These are phyloP conservation scores for Vitis labrusca DNA, from an alignment of 164 flowering plant genomes.

Conservation along the genomic window DNA sequence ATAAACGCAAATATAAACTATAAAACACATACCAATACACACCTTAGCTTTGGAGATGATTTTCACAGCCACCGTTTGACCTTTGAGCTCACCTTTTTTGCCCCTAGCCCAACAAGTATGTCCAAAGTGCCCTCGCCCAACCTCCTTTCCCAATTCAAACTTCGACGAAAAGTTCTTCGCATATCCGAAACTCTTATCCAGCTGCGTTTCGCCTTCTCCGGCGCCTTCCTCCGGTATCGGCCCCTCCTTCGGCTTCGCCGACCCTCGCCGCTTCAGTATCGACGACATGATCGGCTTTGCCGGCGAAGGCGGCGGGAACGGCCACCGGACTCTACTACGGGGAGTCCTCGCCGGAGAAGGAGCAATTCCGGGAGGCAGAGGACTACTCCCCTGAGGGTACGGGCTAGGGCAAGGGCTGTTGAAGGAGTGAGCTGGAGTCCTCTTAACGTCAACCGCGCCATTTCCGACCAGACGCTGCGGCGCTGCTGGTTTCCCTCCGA, in stretches of 20 bases:
- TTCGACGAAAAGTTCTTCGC: slow-evolving; percentile 43
- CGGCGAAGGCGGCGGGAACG: slow-evolving; percentile 75
- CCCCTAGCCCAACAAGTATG: slow-evolving; percentile 69
- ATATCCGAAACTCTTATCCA: slow-evolving; percentile 69
- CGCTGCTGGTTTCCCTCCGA: slow-evolving; percentile 2
- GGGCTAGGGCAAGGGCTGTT: slow-evolving; percentile 53
- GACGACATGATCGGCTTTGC: slow-evolving; percentile 71
- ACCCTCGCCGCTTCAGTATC: slow-evolving; percentile 34
- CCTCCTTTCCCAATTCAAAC: slow-evolving; percentile 69
- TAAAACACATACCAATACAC: slow-evolving; percentile 19
- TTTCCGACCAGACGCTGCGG: slow-evolving; percentile 1
- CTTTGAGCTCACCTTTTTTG: slow-evolving; percentile 63
- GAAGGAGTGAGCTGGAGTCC: slow-evolving; percentile 47
- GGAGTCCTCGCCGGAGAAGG: slow-evolving; percentile 76
- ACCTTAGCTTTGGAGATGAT: slow-evolving; percentile 76
- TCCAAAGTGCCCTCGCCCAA: slow-evolving; percentile 81
- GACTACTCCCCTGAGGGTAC: slow-evolving; percentile 16
- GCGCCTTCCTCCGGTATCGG: slow-evolving; percentile 33
- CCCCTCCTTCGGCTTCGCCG: slow-evolving; percentile 28
- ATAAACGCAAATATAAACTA: neutral
- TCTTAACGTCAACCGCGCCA: slow-evolving; percentile 14
- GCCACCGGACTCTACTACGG: slow-evolving; percentile 48
- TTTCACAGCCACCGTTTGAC: slow-evolving; percentile 62
- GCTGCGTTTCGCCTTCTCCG: slow-evolving; percentile 24
- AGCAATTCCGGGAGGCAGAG: slow-evolving; percentile 46